Base-by-base conservation (phyloP, 176 grass and related monocot genomes). In the Aegilops longissima region DNA sequence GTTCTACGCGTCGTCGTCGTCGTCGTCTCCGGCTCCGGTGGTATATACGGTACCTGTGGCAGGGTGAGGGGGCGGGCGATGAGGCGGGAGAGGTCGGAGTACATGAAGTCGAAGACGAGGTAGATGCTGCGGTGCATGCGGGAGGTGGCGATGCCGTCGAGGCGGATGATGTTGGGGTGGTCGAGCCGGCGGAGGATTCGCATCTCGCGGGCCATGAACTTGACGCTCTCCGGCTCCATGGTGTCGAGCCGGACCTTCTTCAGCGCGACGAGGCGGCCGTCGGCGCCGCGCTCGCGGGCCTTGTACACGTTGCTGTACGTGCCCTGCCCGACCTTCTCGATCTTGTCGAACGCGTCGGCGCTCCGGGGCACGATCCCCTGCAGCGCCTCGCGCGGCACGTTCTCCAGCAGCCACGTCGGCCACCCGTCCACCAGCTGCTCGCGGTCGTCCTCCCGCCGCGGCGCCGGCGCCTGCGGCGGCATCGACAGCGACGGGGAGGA, bases 221-320 rank as follows among this genome's bases (percentile, higher is more conserved):
- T 52, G 42, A 92, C 86, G 86, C 90, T 92, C 86, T 92, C 90
- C 83, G 86, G 84, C 87, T 92, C 90, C 24, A 90, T 89, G 14
- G 90, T 94, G 68, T 94, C 93, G 39, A 94, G 85, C 67, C 85
- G 73, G 23, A 94, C 87, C 87, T 94, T 94, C 85, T 94, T 94
- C 21, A 94, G 73, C 71, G 90, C 87, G 70, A 95, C 90, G 14
- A 95, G 20, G 30, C 88, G 84, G 33, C 93, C 93, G 12, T 88
- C 56, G 18, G 56, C 86, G 47, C 72, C 90, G 59, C 93, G 85
- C 74, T 95, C 93, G 42, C 90, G 88, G 8, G 87, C 89, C 86
- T 94, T 95, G 85, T 92, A 95, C 72, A 95, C 93, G 84, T 81
- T 92, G 88, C 90, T 95, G 83, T 95, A 95, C 71, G 93, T 92